Evolutionary conservation across 345 rosid genomes (phyloP), one percentile per base, ranked within the genome.

Genomic region (Aquilaria yunnanensis): DNA sequence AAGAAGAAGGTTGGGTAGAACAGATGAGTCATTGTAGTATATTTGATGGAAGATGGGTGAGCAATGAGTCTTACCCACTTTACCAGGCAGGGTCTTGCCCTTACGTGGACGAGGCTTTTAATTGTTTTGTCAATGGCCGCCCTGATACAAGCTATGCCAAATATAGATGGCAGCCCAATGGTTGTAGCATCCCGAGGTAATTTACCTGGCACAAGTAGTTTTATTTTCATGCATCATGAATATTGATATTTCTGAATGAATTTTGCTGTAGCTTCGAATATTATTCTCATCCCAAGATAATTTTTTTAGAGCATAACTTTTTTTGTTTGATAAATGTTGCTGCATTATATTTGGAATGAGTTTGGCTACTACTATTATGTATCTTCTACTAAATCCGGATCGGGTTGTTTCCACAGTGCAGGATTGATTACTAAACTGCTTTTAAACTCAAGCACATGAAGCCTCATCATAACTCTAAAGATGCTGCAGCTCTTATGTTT

Each of bases 31-130:
- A 49, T 6, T 81, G 85, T 57, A 69, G 74, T 56, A 12, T 76
- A 57, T 81, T 70, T 73, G 79, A 71, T 32, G 85, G 85, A 60
- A 57, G 59, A 59, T 81, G 85, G 85, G 81, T 67, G 48, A 60
- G 46, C 41, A 81, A 81, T 70, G 71, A 73, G 8, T 63, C 67
- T 5, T 70, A 73, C 57, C 85, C 83, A 12, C 70, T 75, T 37
- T 81, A 67, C 71, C 10, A 47, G 14, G 73, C 73, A 10, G 81
- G 77, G n/a, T 59, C 81, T 51, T 81, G 83, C 60, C 75, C 83
- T n/a, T 51, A 60, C 63, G 72, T 81, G 33, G 86, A 70, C 55
- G 79, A 76, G 70, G 69, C 76, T 34, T 81, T 81, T 74, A 55
- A 76, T 63, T 81, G 81, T 64, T 66, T 68, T 51, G 12, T 69